phyloP scores from a whole-genome alignment of 768 basidiomycete species.

The Daedaleopsis nitida region DNA sequence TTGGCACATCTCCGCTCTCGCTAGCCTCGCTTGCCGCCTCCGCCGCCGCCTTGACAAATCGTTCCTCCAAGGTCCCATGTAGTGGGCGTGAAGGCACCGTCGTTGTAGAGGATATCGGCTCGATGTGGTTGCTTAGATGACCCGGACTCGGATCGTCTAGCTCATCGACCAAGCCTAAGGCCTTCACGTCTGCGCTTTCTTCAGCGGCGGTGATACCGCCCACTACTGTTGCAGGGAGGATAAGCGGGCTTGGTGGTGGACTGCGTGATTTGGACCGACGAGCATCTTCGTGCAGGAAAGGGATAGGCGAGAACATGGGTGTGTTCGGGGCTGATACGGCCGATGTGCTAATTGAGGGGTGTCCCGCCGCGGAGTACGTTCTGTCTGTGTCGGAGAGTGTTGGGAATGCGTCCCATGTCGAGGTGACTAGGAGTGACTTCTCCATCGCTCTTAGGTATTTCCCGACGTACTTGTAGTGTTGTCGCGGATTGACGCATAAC shows the following conservation, averaged over 20 bases:
- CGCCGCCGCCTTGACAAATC: constrained; percentile 59
- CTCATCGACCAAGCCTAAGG: constrained; percentile 80
- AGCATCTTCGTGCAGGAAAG: constrained; percentile 84
- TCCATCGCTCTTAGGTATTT: constrained; percentile 90
- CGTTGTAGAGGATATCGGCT: constrained; percentile 67
- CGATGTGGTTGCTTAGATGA: constrained; percentile 82
- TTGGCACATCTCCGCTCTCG: constrained; percentile 15
- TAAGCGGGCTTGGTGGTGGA: constrained; percentile 75
- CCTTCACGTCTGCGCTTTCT: constrained; percentile 43
- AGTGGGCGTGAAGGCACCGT: constrained; percentile 44
- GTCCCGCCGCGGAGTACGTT: constrained; percentile 26
- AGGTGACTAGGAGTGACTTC: constrained; percentile 81
- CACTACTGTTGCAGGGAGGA: constrained; percentile 44
- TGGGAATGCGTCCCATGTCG: constrained; percentile 74
- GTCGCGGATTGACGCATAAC: constrained; percentile 66
- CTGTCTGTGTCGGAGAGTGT: constrained; percentile 46
- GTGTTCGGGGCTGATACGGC: constrained; percentile 67
- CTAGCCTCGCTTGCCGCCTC: constrained; percentile 26
- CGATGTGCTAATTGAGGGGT: constrained; percentile 46
- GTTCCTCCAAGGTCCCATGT: constrained; percentile 55
- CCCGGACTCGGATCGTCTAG: constrained; percentile 83
- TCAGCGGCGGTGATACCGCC: constrained; percentile 34
- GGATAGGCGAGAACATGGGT: constrained; percentile 85
- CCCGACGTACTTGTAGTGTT: constrained; percentile 75
- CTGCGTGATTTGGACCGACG: constrained; percentile 78